Evolutionary conservation across 2,329 filamentous ascomycete species (phyloP).

Genomic region (Fusarium poae): DNA sequence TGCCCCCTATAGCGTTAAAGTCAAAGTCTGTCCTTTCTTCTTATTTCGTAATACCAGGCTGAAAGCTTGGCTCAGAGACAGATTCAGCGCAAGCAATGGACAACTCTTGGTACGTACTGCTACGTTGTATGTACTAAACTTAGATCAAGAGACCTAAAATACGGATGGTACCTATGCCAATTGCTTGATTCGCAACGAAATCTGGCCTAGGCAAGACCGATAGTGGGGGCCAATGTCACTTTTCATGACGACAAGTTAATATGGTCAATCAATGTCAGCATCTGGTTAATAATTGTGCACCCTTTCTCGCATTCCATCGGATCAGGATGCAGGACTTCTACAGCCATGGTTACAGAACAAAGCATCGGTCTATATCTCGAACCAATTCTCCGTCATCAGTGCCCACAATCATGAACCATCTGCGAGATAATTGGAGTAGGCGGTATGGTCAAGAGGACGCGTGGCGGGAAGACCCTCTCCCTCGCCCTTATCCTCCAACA

Average conservation of each 20-base stretch:
- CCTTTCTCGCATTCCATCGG: constrained; percentile 5
- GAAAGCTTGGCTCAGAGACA: constrained; percentile 27
- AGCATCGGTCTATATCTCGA: constrained; percentile 24
- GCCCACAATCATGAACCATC: constrained; percentile 18
- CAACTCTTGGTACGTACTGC: neutral
- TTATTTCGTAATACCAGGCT: constrained; percentile 5
- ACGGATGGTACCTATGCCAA: neutral
- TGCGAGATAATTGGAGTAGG: constrained; percentile 27
- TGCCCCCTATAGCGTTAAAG: constrained; percentile 27
- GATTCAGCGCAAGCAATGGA: constrained; percentile 10
- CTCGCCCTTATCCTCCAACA: constrained; percentile 14
- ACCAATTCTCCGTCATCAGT: constrained; percentile 24
- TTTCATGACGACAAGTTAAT: constrained; percentile 17
- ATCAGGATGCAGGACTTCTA: constrained; percentile 21
- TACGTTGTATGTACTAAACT: neutral
- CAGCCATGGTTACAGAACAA: constrained; percentile 31
- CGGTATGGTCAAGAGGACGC: constrained; percentile 41
- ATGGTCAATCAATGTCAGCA: neutral
- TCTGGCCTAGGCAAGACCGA: constrained; percentile 14
- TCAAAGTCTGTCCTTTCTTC: neutral
- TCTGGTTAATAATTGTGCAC: neutral
- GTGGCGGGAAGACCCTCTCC: constrained; percentile 44
- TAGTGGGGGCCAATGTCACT: constrained; percentile 26
- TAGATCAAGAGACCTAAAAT: neutral
- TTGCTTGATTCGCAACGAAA: constrained; percentile 13